Base-by-base conservation (phyloP, 2,329 filamentous ascomycete species). In the Juglanconis oblonga region DNA sequence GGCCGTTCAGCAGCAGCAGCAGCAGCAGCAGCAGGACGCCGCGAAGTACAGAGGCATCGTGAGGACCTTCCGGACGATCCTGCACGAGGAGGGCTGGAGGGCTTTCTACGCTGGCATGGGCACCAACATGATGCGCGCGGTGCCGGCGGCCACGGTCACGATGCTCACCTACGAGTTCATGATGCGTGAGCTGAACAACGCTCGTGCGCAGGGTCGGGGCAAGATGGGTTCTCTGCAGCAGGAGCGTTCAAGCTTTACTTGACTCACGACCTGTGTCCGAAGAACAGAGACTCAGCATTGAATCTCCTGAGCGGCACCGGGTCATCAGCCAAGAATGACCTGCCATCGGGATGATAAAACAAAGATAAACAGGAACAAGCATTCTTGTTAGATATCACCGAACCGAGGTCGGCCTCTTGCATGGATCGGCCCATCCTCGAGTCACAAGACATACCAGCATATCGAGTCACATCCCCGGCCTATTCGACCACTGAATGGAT, bases 61-160 rank as follows among this genome's bases (percentile, higher is more conserved):
- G 49, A 87, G 84, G 70, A 97, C 94, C 0, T 94, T 89, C 73
- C 86, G 87, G 64, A 93, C 88, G 3, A 98, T 99, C 63, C 77
- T 97, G 42, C 80, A 79, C 38, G 95, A 99, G 74, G 95, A 99
- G 74, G 95, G 95, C 6, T 97, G 94, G 93, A 84, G 90, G 64
- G 94, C 94, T 3, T 98, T 99, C 69, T 99, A 99, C 73, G 94
- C 93, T 31, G 95, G 95, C 40, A 92, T 99, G 81, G 95, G 95
- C 42, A 97, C 94, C 52, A 99, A 99, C 76, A 91, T 99, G 86
- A 92, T 98, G 81, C 86, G 95, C 59, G 95, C 95, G 7, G 89
- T 99, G 11, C 95, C 95, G 36, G 92, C 95, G 29, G 94, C 95
- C 24, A 96, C 96, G 69, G 97, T 96, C 32, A 99, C 95, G 3